Percentiles rank a stretch among this genome's conserved stretches.
Conservation (phyloP, 345 rosid genomes). For the Clausena lansium region DNA sequence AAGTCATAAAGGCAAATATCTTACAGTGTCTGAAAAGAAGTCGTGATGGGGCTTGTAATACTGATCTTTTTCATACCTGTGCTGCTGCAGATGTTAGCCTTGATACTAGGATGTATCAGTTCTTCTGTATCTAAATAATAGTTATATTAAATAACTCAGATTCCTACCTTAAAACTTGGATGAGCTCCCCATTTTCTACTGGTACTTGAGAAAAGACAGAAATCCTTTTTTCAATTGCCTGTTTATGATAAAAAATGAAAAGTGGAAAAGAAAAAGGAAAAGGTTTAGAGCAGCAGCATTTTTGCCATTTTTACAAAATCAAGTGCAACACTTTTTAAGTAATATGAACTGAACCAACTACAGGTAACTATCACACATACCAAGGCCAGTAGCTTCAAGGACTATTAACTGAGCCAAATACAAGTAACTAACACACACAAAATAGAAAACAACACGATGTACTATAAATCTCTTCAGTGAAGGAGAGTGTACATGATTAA, state of each 20-base stretch:
- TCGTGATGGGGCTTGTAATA: conserved; percentile 95
- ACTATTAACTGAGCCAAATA: not conserved
- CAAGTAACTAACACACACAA: not conserved
- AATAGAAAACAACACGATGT: not conserved
- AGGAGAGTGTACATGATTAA: not conserved
- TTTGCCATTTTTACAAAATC: not conserved
- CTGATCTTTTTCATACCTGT: conserved; percentile 88
- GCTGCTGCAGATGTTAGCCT: conserved; percentile 73
- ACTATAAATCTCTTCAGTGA: not conserved
- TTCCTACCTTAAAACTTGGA: conserved; percentile 86
- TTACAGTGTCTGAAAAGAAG: conserved; percentile 87
- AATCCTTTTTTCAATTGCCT: conserved; percentile 93
- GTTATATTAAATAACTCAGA: conserved; percentile 22
- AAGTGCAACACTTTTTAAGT: not conserved
- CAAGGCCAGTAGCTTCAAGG: not conserved
- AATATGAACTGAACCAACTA: not conserved
- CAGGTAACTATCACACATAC: not conserved
- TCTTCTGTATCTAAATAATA: conserved; percentile 18
- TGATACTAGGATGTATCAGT: conserved; percentile 38
- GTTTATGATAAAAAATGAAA: conserved; percentile 15
- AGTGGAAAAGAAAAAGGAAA: not conserved
- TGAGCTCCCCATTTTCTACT: conserved; percentile 85
- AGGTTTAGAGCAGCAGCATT: not conserved
- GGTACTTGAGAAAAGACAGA: conserved; percentile 94
- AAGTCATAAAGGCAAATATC: conserved; percentile 21